Percentiles rank a stretch among this genome's conserved stretches.
phyloP scores from a whole-genome alignment of 352 stramenopile genomes.

The Phytophthora kernoviae region DNA sequence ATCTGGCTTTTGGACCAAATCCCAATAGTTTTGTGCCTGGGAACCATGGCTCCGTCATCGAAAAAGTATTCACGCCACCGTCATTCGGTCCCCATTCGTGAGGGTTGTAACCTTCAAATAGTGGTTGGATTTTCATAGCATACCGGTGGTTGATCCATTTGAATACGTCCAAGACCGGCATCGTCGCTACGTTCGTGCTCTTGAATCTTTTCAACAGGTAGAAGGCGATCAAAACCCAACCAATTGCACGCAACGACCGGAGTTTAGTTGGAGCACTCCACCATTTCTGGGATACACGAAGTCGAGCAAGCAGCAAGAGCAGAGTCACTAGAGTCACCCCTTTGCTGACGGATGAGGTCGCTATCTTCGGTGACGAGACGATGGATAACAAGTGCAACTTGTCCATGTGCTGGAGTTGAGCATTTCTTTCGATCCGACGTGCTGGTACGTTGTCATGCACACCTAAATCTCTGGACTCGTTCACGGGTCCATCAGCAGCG shows the following conservation, averaged over 20 bases:
- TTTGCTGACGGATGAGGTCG: slow-evolving; percentile 34
- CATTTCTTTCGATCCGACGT: slow-evolving; percentile 45
- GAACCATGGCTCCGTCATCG: slow-evolving; percentile 63
- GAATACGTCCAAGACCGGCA: slow-evolving; percentile 45
- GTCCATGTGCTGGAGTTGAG: slow-evolving; percentile 47
- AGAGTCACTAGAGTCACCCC: slow-evolving; percentile 9
- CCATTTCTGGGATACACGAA: slow-evolving; percentile 3
- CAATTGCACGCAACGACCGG: background rate
- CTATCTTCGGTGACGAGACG: slow-evolving; percentile 41
- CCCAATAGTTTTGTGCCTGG: slow-evolving; percentile 39
- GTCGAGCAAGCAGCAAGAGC: slow-evolving; percentile 19
- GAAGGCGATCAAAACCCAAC: slow-evolving; percentile 8
- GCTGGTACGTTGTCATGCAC: slow-evolving; percentile 43
- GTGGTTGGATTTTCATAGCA: slow-evolving; percentile 32
- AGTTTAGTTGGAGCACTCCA: background rate
- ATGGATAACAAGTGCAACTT: slow-evolving; percentile 58
- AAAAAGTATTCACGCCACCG: slow-evolving; percentile 61
- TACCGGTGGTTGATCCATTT: slow-evolving; percentile 53
- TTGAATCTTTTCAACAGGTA: slow-evolving; percentile 29
- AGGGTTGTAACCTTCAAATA: slow-evolving; percentile 53
- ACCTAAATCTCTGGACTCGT: slow-evolving; percentile 38
- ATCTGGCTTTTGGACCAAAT: too few species aligned
- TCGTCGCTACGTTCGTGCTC: slow-evolving; percentile 46
- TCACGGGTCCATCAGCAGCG: slow-evolving; percentile 31
- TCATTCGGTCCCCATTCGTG: slow-evolving; percentile 66